These are phyloP conservation scores for Cordyceps cateniannulata DNA, from an alignment of 2,329 filamentous ascomycete species.

Conservation along the genomic window DNA sequence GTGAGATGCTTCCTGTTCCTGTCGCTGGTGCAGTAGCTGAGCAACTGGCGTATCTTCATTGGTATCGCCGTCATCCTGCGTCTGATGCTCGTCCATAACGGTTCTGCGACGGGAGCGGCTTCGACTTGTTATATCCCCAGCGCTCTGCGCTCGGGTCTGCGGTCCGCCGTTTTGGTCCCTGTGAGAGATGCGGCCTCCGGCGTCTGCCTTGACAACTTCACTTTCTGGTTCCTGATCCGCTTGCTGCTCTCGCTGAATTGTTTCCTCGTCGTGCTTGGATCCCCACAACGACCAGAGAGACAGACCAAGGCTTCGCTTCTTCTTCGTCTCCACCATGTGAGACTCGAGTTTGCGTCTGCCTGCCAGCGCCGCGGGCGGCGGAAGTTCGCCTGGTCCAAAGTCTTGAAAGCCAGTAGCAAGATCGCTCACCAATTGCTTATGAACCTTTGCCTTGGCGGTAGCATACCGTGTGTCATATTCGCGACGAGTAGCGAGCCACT, in stretches of 20 bases:
- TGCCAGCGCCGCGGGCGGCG: constrained; percentile 78
- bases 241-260: constrained; percentile 53
- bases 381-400: constrained; percentile 64
- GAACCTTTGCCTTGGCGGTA: constrained; percentile 61
- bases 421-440: constrained; percentile 67
- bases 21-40: constrained; percentile 36
- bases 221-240: constrained; percentile 33
- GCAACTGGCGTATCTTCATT: constrained; percentile 38
- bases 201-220: constrained; percentile 28
- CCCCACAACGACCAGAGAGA: constrained; percentile 84
- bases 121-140: constrained; percentile 21
- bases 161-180: constrained; percentile 28
- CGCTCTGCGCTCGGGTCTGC: constrained; percentile 26
- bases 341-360: constrained; percentile 50
- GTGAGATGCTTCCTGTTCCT: constrained; percentile 31
- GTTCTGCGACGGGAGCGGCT: constrained; percentile 38
- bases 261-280: constrained; percentile 77
- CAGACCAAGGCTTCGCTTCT: constrained; percentile 65
- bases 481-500: constrained; percentile 72
- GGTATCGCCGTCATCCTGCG: constrained; percentile 22
- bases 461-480: constrained; percentile 70
- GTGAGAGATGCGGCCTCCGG: constrained; percentile 27
- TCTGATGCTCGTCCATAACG: constrained; percentile 48
- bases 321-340: constrained; percentile 44
- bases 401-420: constrained; percentile 64